Base-by-base conservation (phyloP, 768 basidiomycete genomes). In the Boletus vermiculosoides region DNA sequence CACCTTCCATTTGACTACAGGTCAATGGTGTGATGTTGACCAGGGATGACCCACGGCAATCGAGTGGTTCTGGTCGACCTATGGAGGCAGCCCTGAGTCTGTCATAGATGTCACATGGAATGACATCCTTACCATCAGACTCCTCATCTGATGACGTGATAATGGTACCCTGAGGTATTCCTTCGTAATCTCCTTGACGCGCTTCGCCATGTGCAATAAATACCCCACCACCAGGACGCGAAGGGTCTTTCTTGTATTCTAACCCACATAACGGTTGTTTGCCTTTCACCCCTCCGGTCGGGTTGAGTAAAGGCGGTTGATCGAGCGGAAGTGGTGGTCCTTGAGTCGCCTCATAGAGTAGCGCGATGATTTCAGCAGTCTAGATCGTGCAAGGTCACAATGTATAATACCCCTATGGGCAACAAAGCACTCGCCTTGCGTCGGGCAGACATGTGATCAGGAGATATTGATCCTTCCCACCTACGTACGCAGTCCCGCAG, bases 341-440 rank as follows among this genome's bases (percentile, higher is more conserved):
- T 70, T 91, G 88, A n/a, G 95, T 96, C 13, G 94, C 92, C 74
- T 95, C 93, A 71, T 92, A 95, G 36, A 97, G 78, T 25, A 98
- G 77, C 7, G 90, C 81, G 63, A 97, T 96, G 54, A 96, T 95
- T 74, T 98, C 94, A 45, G 92, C 85, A 0, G 92, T 93, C 91
- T 94, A 71, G 13, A 55, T 16, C 42, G 16, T 25, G 13, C 37
- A 15, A 57, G 13, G n/a, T 51, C 47, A 57, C 40, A 37, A 52
- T n/a, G 18, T n/a, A 54, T 4, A 15, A 41, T 15, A 31, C 47
- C 16, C 40, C 23, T 37, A 25, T 4, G 52, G 4, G 23, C 36
- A 45, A 46, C 25, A 18, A 18, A 45, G 9, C 45, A 74, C 80
- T 63, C 59, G 78, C 92, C 87, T 96, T 96, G 61, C 94, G 85